Percentiles rank a stretch among this genome's conserved stretches.
Conservation (phyloP, 116 monocot genomes). For the Phalaenopsis hybrid region DNA sequence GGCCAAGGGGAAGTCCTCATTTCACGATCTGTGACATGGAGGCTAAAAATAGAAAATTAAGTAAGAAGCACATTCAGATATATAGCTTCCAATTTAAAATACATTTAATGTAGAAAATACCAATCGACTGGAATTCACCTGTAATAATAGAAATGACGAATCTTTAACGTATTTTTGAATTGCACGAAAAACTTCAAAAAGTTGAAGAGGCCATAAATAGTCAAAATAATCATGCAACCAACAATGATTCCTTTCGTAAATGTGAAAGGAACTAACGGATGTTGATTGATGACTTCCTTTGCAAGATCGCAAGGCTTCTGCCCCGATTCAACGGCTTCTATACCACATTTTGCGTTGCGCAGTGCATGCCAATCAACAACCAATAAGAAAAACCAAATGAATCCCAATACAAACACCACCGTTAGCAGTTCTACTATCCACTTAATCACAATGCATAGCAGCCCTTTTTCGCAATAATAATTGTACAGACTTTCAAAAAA, state of each 20-base stretch:
- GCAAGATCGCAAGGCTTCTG: slow-evolving; percentile 76
- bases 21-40: slow-evolving; percentile 78
- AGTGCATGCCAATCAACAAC: slow-evolving; percentile 82
- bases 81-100: slow-evolving; percentile 3
- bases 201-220: slow-evolving; percentile 72
- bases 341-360: slow-evolving; percentile 76
- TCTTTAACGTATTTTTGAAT: slow-evolving; percentile 61
- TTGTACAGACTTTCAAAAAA: slow-evolving; percentile 81
- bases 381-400: slow-evolving; percentile 80
- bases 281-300: slow-evolving; percentile 63
- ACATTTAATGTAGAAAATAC: background rate
- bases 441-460: slow-evolving; percentile 73
- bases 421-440: slow-evolving; percentile 84
- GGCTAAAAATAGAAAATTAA: slow-evolving; percentile 23
- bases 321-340: slow-evolving; percentile 85
- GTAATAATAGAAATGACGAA: slow-evolving; percentile 64
- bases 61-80: background rate
- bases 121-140: slow-evolving; percentile 31
- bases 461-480: slow-evolving; percentile 84
- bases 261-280: slow-evolving; percentile 85
- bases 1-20: slow-evolving; percentile 86
- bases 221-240: slow-evolving; percentile 72
- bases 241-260: slow-evolving; percentile 63
- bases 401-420: slow-evolving; percentile 57
- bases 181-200: slow-evolving; percentile 86